Percentiles rank a stretch among this genome's conserved stretches.
Evolutionary conservation across 768 basidiomycete genomes (phyloP).

Genomic region (Plicaturopsis crispa): DNA sequence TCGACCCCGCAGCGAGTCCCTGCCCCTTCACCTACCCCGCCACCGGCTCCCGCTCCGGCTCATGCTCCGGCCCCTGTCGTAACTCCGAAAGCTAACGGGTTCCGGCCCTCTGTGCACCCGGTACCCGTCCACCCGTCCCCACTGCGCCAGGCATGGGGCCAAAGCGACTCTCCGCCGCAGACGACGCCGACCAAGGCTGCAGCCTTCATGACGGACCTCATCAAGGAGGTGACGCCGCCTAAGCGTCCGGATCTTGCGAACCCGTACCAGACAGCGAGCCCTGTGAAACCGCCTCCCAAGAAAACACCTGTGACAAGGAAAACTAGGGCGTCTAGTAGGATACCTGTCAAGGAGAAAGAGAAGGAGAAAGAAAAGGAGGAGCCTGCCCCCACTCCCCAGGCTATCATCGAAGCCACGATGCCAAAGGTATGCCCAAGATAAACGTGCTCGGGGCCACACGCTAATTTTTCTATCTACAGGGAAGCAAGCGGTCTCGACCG

Average conservation of each 20-base stretch:
- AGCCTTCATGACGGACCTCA: constrained; percentile 58
- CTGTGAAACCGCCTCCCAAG: constrained; percentile 42
- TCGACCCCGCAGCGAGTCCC: constrained; percentile 15
- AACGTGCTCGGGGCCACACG: background rate
- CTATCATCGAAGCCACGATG: constrained; percentile 70
- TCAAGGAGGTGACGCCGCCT: constrained; percentile 62
- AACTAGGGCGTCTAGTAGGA: constrained; percentile 33
- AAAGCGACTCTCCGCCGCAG: constrained; percentile 30
- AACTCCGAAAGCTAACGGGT: constrained; percentile 20
- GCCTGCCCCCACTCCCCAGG: constrained; percentile 42
- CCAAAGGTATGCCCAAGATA: constrained; percentile 62
- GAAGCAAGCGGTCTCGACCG: constrained; percentile 72
- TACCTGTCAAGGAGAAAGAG: constrained; percentile 20
- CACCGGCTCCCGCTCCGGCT: constrained; percentile 22
- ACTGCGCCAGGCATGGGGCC: constrained; percentile 65
- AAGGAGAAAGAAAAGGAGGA: constrained; percentile 17
- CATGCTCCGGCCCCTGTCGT: constrained; percentile 11
- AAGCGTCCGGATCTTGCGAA: constrained; percentile 65
- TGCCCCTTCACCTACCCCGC: constrained; percentile 18
- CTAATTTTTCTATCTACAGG: constrained; percentile 31
- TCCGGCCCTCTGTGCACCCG: constrained; percentile 35
- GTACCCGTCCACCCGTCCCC: constrained; percentile 66
- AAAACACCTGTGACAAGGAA: constrained; percentile 32
- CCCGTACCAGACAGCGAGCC: constrained; percentile 70
- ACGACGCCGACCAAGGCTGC: constrained; percentile 52